Conservation (phyloP, 1,284 basidiomycete genomes). For the Ustilago xerochloae region DNA sequence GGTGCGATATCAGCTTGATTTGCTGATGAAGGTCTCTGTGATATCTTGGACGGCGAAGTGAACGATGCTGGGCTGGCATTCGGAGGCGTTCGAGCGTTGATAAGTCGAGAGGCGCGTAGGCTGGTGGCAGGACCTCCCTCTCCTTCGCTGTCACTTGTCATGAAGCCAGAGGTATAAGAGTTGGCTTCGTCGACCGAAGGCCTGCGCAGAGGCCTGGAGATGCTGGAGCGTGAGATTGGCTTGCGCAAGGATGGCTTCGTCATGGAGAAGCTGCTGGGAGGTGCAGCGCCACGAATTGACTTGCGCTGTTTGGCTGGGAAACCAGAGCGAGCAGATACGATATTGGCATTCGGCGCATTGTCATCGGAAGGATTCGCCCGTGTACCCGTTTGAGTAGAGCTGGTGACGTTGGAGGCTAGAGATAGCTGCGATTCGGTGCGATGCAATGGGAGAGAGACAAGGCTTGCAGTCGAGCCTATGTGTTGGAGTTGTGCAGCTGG, state of each 20-base stretch:
- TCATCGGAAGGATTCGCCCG: not conserved
- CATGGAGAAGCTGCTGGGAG: conserved; percentile 53
- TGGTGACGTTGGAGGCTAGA: conserved; percentile 10
- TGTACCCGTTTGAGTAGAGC: conserved; percentile 11
- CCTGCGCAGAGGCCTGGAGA: conserved; percentile 38
- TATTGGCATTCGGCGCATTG: not conserved
- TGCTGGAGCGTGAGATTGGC: conserved; percentile 39
- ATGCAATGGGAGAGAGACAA: conserved; percentile 49
- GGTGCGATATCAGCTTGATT: not conserved
- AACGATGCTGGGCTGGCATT: not conserved
- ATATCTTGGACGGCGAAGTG: conserved; percentile 14
- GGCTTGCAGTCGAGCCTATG: conserved; percentile 44
- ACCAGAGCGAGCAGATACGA: not conserved
- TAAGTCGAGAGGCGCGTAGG: conserved; percentile 20
- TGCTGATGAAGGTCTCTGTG: conserved; percentile 18
- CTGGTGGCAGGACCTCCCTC: conserved; percentile 26
- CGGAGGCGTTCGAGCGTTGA: conserved; percentile 8
- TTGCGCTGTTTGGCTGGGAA: conserved; percentile 17
- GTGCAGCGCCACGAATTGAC: conserved; percentile 36
- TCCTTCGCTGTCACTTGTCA: conserved; percentile 56
- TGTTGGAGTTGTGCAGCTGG: conserved; percentile 57
- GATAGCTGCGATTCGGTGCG: conserved; percentile 33
- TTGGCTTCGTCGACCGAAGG: conserved; percentile 22
- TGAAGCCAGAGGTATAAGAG: conserved; percentile 34
- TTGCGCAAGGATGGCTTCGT: conserved; percentile 24